Conservation (phyloP, 345 rosid genomes). For the Heritiera littoralis region DNA sequence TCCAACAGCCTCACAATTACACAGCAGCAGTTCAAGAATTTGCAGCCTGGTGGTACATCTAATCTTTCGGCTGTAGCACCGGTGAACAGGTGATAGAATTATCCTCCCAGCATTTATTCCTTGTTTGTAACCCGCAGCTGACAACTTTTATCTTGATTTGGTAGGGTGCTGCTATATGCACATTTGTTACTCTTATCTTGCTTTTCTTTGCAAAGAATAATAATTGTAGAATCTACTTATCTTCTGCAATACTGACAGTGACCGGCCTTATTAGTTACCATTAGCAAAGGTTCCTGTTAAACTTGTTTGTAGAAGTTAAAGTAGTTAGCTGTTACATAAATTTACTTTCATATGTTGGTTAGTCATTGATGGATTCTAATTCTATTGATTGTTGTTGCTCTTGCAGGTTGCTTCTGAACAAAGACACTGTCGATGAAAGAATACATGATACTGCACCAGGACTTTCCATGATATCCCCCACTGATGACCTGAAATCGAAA, state of each 20-base stretch:
- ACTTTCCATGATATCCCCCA: conserved; percentile 34
- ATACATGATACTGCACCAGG: conserved; percentile 30
- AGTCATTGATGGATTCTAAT: neutral
- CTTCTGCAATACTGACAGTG: neutral
- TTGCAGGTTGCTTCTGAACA: conserved; percentile 48
- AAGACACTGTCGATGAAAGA: conserved; percentile 35
- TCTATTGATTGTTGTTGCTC: neutral
- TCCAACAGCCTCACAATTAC: conserved; percentile 41
- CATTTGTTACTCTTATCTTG: conserved; percentile 4
- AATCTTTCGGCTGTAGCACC: conserved; percentile 25
- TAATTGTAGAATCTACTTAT: conserved; percentile 10
- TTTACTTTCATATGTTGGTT: neutral
- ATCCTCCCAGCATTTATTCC: neutral
- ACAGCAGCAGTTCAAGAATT: conserved; percentile 52
- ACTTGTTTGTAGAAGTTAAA: neutral
- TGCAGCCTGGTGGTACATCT: conserved; percentile 41
- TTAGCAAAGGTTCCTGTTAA: neutral
- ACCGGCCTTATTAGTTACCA: neutral
- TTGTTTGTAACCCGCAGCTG: neutral
- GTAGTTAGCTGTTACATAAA: neutral
- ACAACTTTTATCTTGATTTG: neutral
- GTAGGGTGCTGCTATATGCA: conserved; percentile 5
- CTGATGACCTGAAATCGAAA: conserved; percentile 34
- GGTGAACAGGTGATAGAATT: conserved; percentile 36
- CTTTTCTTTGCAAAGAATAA: neutral